These are phyloP conservation scores for Lobulomyces angularis DNA, from an alignment of 192 early-diverging fungal species.

Conservation along the genomic window DNA sequence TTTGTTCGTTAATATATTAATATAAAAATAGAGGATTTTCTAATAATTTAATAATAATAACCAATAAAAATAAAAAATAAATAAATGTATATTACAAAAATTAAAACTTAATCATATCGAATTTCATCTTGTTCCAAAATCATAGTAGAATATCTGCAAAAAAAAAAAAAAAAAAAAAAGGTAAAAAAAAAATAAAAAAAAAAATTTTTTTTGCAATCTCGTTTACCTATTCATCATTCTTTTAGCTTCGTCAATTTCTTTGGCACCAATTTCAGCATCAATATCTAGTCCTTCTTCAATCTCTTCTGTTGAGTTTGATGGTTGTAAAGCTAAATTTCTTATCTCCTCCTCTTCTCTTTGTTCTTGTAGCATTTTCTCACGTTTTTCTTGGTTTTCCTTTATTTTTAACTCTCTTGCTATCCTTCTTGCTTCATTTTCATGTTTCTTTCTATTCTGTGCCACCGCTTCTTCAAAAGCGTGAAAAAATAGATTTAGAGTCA, in stretches of 20 bases:
- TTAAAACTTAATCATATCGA: no score
- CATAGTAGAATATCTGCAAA: no score
- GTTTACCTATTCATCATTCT: conserved; percentile 23
- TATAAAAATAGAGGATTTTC: no score
- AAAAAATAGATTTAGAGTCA: conserved; percentile 27
- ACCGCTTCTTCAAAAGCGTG: conserved; percentile 29
- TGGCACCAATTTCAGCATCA: not conserved
- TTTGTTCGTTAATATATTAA: no score
- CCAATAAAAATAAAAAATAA: no score
- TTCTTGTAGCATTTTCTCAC: not conserved
- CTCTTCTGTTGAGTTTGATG: conserved; percentile 3
- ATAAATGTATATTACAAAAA: no score
- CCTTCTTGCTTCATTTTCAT: conserved; percentile 20
- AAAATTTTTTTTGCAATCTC: conserved; percentile 2
- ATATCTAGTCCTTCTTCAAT: not conserved
- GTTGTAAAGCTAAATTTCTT: not conserved
- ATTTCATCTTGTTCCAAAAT: no score
- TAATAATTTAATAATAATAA: no score
- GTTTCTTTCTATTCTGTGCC: conserved; percentile 15
- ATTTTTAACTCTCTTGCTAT: conserved; percentile 10
- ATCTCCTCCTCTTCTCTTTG: conserved; percentile 2
- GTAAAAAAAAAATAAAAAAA: conserved; percentile 1
- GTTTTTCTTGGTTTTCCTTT: conserved; percentile 1
- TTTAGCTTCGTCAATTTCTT: conserved; percentile 14
- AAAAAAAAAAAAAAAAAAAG: no score